These are phyloP conservation scores for Elaeis oleifera DNA, from an alignment of 202 grass and related monocot genomes.

Conservation along the genomic window DNA sequence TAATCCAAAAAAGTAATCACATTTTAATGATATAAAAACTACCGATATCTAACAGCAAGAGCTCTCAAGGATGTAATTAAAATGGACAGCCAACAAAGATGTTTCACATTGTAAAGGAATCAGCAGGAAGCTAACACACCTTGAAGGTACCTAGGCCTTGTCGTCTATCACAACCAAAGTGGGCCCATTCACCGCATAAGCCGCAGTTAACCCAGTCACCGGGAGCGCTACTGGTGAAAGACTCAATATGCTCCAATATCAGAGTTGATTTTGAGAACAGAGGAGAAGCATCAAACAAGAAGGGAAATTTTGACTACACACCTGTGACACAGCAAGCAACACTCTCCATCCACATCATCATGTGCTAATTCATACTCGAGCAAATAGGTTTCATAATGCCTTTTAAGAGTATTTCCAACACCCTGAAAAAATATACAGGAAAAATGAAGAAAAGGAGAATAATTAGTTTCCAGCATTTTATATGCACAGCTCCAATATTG, in stretches of 20 bases:
- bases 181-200: conserved; percentile 65
- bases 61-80: too few species aligned
- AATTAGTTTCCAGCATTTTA: too few species aligned
- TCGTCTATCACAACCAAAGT: conserved; percentile 67
- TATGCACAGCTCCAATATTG: too few species aligned
- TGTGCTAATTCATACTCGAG: conserved; percentile 70
- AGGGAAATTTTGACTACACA: conserved; percentile 13
- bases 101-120: too few species aligned
- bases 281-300: not conserved
- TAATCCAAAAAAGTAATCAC: too few species aligned
- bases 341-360: conserved; percentile 58
- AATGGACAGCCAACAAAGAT: too few species aligned
- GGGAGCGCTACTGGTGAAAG: conserved; percentile 42
- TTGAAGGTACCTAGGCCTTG: conserved; percentile 61
- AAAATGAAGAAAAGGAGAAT: too few species aligned
- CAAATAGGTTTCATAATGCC: conserved; percentile 69
- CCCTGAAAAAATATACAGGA: conserved; percentile 26
- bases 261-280: not conserved
- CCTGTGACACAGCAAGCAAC: conserved; percentile 66
- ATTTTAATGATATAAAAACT: too few species aligned
- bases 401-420: conserved; percentile 68
- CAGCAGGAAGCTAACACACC: conserved; percentile 17
- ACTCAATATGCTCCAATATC: conserved; percentile 3
- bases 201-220: conserved; percentile 80
- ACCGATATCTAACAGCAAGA: too few species aligned